A percentile compares a stretch with the other conserved stretches of the same genome.
Conservation (phyloP, 1,284 basidiomycete genomes). For the Kwoniella shivajii region DNA sequence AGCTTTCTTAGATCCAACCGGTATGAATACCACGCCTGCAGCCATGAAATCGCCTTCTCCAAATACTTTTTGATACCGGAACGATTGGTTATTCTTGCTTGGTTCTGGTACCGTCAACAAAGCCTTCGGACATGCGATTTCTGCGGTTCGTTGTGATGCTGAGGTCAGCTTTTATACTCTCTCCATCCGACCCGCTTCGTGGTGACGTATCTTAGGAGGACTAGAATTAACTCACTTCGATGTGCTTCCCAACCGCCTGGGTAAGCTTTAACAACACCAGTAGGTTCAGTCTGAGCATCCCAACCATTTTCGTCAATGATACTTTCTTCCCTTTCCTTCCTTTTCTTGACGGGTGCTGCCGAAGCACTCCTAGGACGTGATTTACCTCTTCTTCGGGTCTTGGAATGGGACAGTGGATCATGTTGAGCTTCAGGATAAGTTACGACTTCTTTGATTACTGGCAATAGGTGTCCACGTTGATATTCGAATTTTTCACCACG, state of each 20-base stretch:
- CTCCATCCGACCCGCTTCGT: too few relatives aligned
- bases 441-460: slow-evolving; percentile 79
- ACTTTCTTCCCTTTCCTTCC: background rate
- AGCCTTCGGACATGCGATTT: slow-evolving; percentile 71
- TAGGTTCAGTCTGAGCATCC: slow-evolving; percentile 75
- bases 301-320: slow-evolving; percentile 64
- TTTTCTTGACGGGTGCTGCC: slow-evolving; percentile 8
- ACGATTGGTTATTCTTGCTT: slow-evolving; percentile 61
- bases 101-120: slow-evolving; percentile 63
- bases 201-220: too few relatives aligned
- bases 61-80: slow-evolving; percentile 92
- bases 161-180: too few relatives aligned
- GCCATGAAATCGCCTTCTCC: slow-evolving; percentile 89
- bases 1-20: slow-evolving; percentile 75
- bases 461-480: slow-evolving; percentile 63
- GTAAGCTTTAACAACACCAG: slow-evolving; percentile 72
- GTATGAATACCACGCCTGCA: slow-evolving; percentile 81
- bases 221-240: slow-evolving; percentile 66
- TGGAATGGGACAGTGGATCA: too few relatives aligned
- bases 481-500: slow-evolving; percentile 87
- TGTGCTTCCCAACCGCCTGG: slow-evolving; percentile 63
- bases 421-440: slow-evolving; percentile 62
- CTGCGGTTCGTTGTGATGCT: slow-evolving; percentile 53
- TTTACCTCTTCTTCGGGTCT: too few relatives aligned
- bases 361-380: too few relatives aligned